These are phyloP conservation scores for Fusarium sterilihyphosum DNA, from an alignment of 2,329 filamentous ascomycete genomes.

Conservation along the genomic window DNA sequence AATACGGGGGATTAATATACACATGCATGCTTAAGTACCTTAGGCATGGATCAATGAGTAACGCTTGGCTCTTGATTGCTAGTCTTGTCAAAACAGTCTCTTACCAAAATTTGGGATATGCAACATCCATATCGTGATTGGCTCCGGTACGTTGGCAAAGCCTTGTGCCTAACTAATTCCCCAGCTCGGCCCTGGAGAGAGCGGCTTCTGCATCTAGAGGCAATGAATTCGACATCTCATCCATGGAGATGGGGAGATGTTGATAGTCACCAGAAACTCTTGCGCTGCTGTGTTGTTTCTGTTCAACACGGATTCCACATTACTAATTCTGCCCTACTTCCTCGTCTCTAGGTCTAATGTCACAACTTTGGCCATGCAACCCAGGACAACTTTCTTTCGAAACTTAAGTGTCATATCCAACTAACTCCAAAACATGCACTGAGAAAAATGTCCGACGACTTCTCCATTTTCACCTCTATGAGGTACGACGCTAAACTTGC, in stretches of 20 bases:
- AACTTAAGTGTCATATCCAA: neutral
- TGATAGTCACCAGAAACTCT: neutral
- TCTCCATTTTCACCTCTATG: slow-evolving; percentile 75
- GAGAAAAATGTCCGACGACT: slow-evolving; percentile 53
- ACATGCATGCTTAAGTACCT: neutral
- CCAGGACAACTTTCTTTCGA: neutral
- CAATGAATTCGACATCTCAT: neutral
- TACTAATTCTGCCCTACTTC: neutral
- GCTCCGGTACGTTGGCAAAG: neutral
- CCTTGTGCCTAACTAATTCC: neutral
- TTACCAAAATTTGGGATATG: neutral
- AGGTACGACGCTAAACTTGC: slow-evolving; percentile 73
- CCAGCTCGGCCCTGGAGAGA: neutral
- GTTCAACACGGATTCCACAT: neutral
- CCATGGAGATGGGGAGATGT: neutral
- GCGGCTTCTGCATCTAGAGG: neutral
- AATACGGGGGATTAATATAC: neutral
- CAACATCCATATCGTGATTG: neutral
- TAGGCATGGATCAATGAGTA: neutral
- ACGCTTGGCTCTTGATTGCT: neutral
- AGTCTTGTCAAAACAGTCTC: neutral
- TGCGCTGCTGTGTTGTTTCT: neutral
- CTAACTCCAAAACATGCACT: neutral
- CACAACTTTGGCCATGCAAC: neutral
- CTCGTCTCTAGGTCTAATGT: neutral